These are phyloP conservation scores for Sphaerobolus stellatus DNA, from an alignment of 1,284 basidiomycete genomes.

Conservation along the genomic window DNA sequence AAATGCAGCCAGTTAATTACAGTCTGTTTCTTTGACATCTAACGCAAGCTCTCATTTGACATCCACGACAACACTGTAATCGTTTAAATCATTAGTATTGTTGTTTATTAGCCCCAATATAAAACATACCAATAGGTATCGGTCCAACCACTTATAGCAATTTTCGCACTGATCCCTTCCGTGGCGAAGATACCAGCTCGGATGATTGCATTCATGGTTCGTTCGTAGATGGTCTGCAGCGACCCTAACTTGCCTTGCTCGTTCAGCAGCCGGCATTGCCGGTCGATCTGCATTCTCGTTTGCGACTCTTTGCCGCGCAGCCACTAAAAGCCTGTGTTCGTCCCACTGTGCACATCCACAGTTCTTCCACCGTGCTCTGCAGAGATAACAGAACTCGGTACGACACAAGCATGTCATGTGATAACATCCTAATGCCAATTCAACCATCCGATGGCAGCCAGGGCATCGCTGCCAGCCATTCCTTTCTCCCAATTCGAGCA, in stretches of 20 bases:
- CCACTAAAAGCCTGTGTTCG: slow-evolving; percentile 40
- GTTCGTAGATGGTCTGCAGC: slow-evolving; percentile 38
- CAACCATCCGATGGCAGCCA: slow-evolving; percentile 43
- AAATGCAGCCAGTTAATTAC: not conserved
- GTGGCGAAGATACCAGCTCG: slow-evolving; percentile 37
- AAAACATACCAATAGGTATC: slow-evolving; percentile 37
- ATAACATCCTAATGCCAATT: slow-evolving; percentile 46
- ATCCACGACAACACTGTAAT: not conserved
- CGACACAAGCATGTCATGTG: slow-evolving; percentile 52
- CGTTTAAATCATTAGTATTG: not conserved
- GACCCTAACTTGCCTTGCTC: slow-evolving; percentile 29
- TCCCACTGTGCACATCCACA: slow-evolving; percentile 58
- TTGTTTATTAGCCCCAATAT: slow-evolving; percentile 2
- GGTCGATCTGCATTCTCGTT: slow-evolving; percentile 33
- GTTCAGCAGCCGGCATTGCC: not conserved
- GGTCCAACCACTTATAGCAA: slow-evolving; percentile 32
- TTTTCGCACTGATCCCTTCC: slow-evolving; percentile 44
- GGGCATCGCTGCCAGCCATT: slow-evolving; percentile 52
- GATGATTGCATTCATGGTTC: slow-evolving; percentile 46
- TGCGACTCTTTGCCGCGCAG: slow-evolving; percentile 33
- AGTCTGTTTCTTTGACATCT: slow-evolving; percentile 8
- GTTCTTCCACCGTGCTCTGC: slow-evolving; percentile 51
- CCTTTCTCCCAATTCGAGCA: slow-evolving; percentile 43
- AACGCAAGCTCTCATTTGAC: slow-evolving; percentile 9
- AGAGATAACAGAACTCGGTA: slow-evolving; percentile 54